Base-by-base conservation (phyloP, 2,329 filamentous ascomycete genomes). In the Rasamsonia emersonii region DNA sequence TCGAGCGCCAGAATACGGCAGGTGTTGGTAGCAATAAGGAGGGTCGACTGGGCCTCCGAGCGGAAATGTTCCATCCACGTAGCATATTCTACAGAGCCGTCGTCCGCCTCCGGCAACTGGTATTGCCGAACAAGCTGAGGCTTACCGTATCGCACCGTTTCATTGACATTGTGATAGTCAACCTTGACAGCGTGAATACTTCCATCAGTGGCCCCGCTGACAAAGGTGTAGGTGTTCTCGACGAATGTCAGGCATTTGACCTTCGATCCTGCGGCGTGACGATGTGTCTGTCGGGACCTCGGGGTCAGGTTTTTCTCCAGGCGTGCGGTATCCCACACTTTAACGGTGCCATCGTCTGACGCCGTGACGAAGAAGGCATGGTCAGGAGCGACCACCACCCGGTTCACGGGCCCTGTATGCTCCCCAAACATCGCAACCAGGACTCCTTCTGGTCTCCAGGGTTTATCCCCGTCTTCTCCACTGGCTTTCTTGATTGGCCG, bases 41-140 rank as follows among this genome's bases (percentile, higher is more conserved):
- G 70, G 9, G 86, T 75, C n/a, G 89, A 96, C 42, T 71, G 77
- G 1, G 74, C 75, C 32, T 94, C 86, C 27, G 79, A 71, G 41
- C 85, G 85, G 59, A 86, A 94, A 59, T 98, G 89, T 53, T 95
- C 85, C 39, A 85, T 79, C 85, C 88, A 95, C 1, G 93, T 75
- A 1, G 82, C 86, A 51, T 81, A 77, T 54, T 96, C 88, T 24
- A 69, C 77, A 4, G 47, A 39, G 2, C 50, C 52, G 29, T 54
- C 50, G 13, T 55, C 45, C 2, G 46, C 35, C 5, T 40, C 37
- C 2, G 52, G 45, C 9, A 98, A 74, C 42, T 84, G 79, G 55
- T 93, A 89, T 45, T 89, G 79, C 9, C 89, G 78, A 30, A 96
- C 67, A 9, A 85, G 50, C 36, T 69, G 76, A 24, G 89, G 71